These are phyloP conservation scores for Candida qinlingensis DNA, from an alignment of 805 yeast genomes.

Conservation along the genomic window DNA sequence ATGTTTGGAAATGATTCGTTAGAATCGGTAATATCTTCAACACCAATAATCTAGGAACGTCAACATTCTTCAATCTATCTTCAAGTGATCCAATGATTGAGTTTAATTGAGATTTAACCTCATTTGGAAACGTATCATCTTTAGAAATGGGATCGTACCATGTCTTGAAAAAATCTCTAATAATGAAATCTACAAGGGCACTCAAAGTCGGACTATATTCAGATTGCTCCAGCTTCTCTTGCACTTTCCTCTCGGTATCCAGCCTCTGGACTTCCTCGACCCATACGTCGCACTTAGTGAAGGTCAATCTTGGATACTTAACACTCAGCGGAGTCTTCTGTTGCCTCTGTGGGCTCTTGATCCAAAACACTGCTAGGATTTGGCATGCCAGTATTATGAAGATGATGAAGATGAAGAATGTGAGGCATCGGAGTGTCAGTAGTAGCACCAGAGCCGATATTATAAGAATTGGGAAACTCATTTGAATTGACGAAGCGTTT, in stretches of 20 bases:
- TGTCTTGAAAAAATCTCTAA: constrained; percentile 46
- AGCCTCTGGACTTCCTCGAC: constrained; percentile 16
- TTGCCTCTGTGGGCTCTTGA: constrained; percentile 6
- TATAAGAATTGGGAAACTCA: background rate
- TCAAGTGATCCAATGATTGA: constrained; percentile 37
- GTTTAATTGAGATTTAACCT: constrained; percentile 38
- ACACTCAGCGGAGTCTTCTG: constrained; percentile 1
- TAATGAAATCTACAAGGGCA: constrained; percentile 38
- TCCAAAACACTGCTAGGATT: background rate
- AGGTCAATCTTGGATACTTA: constrained; percentile 21
- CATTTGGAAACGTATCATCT: constrained; percentile 33
- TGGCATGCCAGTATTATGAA: background rate
- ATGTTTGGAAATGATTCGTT: constrained; percentile 57
- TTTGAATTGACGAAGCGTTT: background rate
- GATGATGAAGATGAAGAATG: background rate
- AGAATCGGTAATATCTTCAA: constrained; percentile 56
- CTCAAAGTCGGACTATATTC: constrained; percentile 37
- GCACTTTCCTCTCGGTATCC: constrained; percentile 6
- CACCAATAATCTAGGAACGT: constrained; percentile 53
- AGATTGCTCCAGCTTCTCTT: constrained; percentile 1
- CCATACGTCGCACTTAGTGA: constrained; percentile 30
- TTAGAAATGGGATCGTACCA: constrained; percentile 52
- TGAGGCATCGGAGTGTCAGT: background rate
- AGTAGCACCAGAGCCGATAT: background rate
- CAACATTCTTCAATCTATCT: constrained; percentile 37